These are phyloP conservation scores for Morella rubra DNA, from an alignment of 306 rosid species.

Conservation along the genomic window DNA sequence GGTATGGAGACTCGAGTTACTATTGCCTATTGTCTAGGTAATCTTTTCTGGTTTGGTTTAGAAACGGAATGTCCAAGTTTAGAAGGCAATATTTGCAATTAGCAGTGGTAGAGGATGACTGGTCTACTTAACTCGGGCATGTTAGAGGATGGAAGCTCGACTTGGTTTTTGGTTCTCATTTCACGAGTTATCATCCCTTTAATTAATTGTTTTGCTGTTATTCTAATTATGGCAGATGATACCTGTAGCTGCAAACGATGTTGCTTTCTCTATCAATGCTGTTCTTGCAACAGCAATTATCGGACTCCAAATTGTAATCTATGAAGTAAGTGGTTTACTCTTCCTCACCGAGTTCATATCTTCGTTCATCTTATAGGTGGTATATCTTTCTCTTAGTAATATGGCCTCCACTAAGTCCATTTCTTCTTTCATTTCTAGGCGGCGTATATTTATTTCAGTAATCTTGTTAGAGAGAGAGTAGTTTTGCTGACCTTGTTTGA, in stretches of 20 bases:
- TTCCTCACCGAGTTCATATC: background rate
- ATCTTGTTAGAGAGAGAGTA: background rate
- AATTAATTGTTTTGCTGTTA: background rate
- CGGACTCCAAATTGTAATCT: slow-evolving; percentile 56
- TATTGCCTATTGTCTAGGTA: background rate
- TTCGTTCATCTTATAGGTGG: background rate
- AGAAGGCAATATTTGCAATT: background rate
- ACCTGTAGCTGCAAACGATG: slow-evolving; percentile 83
- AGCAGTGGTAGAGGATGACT: background rate
- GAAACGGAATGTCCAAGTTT: background rate
- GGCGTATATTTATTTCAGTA: background rate
- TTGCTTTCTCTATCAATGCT: slow-evolving; percentile 65
- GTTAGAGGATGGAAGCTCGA: background rate
- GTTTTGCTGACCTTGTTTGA: background rate
- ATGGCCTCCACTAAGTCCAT: background rate
- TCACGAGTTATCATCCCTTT: background rate
- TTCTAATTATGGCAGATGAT: slow-evolving; percentile 52
- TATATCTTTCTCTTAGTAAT: background rate
- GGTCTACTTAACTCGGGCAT: background rate
- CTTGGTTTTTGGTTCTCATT: background rate
- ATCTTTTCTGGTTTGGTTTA: background rate
- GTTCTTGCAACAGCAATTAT: slow-evolving; percentile 49
- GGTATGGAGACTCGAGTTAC: background rate
- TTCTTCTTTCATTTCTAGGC: background rate
- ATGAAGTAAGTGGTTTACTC: slow-evolving; percentile 42